Base-by-base conservation (phyloP, 2,329 filamentous ascomycete genomes). In the Trichoderma semiorbis region DNA sequence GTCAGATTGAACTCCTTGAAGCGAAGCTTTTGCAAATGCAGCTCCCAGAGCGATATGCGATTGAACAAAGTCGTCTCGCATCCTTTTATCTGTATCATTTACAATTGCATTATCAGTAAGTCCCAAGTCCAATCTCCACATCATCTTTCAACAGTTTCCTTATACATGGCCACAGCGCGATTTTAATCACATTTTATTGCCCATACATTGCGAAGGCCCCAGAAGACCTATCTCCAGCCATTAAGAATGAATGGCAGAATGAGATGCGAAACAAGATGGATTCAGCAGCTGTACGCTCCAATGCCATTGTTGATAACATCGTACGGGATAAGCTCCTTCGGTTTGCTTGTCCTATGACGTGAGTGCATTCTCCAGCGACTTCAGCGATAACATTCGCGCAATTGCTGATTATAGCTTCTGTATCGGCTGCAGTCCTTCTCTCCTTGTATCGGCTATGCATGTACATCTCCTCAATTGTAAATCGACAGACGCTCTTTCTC, bases 401-500 rank as follows among this genome's bases (percentile, higher is more conserved):
- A 32, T 34, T 65, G 1, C 43, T 61, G 12, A 24, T 7, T 3
- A 65, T 16, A 7, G 14, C 5, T 26, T 28, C 32, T 60, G 18
- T 14, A 68, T 39, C 7, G 10, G 10, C 26, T 36, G 4, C 4
- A 68, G 65, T 14, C 30, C 55, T 36, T 30, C 65, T 7, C 55
- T 68, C 11, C 21, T 68, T 16, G 47, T 68, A 60, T 60, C 65
- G 7, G 30, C 65, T 24, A 68, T 68, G 65, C 65, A 68, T 60
- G 55, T 55, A 7, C 65, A 68, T 60, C 50, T 68, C 11, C 55
- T 68, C 21, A 60, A 68, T 12, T 68, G 50, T 11, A 68, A 68
- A 60, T 68, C 65, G n/a, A 26, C 50, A n/a, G 65, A 68, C 18
- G 21, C 65, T 14, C 30, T 68, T n/a, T 57, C 55, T 60, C 65